Base-by-base conservation (phyloP, 805 yeast species). In the Teunomyces panamensis region DNA sequence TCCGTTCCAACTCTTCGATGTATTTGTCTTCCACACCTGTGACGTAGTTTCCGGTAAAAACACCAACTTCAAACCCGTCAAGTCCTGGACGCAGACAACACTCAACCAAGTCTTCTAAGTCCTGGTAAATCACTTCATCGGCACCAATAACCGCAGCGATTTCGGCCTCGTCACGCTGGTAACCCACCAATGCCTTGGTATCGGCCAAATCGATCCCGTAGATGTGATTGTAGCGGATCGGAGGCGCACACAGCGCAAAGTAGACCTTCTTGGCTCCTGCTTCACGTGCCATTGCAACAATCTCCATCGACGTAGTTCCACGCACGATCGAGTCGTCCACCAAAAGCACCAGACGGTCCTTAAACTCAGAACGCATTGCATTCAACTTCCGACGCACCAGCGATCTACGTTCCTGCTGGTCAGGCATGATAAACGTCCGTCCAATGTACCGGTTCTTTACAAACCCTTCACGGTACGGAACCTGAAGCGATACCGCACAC, bases 161-260 rank as follows among this genome's bases (percentile, higher is more conserved):
- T 65, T 88, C 89, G 1, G 80, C 81, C 52, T 84, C 92, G 7
- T 83, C 72, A 58, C 86, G 82, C 57, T 85, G 74, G 68, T 80
- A 94, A 5, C 97, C 99, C 39, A 94, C 97, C 30, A 94, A 76
- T 9, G 96, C 96, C 67, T 83, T 87, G 43, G 92, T 88, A 62
- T 94, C 98, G 27, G 99, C 98, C 52, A 94, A 79, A 72, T 94
- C 99, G 56, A 94, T 94, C 65, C 99, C 99, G 67, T 94, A 94
- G 49, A 94, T 89, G 65, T 94, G 99, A 71, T 94, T 94, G 70
- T 75, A 83, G 68, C 99, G 82, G 59, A 94, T 94, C n/a, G 97
- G 95, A 27, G 99, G 99, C 11, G 99, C 96, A 62, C 97, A 94
- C 24, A 96, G 88, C 0, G 99, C 99, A 67, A 94, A 86, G 65